phyloP scores from a whole-genome alignment of 495 filamentous ascomycete genomes.

The Penicillium salamii region DNA sequence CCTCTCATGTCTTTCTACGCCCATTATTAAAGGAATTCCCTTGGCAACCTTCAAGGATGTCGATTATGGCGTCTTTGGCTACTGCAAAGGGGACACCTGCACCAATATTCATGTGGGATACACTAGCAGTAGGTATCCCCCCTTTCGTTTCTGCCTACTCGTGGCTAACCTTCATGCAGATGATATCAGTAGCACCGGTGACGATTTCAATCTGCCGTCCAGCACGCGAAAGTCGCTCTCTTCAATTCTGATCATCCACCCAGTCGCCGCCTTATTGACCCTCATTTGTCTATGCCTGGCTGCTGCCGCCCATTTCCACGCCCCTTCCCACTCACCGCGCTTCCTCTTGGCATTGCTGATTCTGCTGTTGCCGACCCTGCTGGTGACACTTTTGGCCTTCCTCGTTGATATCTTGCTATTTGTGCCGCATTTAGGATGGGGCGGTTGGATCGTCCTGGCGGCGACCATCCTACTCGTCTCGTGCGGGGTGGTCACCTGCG shows the following conservation, averaged over 20 bases:
- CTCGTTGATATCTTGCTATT: conserved; percentile 95
- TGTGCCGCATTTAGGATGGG: conserved; percentile 90
- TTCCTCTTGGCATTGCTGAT: conserved; percentile 84
- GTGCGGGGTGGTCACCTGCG: conserved; percentile 84
- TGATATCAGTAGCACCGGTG: conserved; percentile 40
- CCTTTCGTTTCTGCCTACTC: conserved; percentile 13
- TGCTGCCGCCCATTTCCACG: conserved; percentile 79
- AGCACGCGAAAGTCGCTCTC: conserved; percentile 80
- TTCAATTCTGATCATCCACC: conserved; percentile 87
- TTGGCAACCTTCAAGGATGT: conserved; percentile 72
- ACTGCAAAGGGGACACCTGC: conserved; percentile 64
- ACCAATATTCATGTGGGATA: conserved; percentile 82
- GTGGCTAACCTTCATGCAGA: conserved; percentile 25
- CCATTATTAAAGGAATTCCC: conserved; percentile 81
- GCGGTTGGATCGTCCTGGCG: conserved; percentile 89
- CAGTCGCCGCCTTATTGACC: conserved; percentile 82
- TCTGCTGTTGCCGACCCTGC: conserved; percentile 76
- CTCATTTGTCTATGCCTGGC: conserved; percentile 81
- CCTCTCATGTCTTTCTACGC: conserved; percentile 87
- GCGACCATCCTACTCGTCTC: conserved; percentile 84
- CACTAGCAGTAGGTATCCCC: conserved; percentile 64
- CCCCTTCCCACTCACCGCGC: conserved; percentile 86
- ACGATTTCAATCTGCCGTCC: conserved; percentile 71
- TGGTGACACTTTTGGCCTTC: conserved; percentile 84
- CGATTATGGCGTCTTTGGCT: conserved; percentile 92